Evolutionary conservation across 208 protist genomes (phyloP).

Genomic region (Novymonas esmeraldas): DNA sequence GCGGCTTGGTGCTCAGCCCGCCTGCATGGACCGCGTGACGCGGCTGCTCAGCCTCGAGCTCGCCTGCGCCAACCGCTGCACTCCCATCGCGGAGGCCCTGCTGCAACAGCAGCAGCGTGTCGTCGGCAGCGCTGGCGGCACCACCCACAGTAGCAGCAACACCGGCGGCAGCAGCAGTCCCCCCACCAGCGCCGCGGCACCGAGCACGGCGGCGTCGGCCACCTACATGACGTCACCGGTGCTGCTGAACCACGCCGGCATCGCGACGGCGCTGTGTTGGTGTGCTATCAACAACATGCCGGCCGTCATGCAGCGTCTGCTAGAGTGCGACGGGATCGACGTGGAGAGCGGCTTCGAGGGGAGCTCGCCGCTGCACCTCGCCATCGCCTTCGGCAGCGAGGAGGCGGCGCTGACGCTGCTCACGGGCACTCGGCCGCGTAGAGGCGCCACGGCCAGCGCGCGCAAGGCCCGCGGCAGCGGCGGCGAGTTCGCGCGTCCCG

Average conservation of each 20-base stretch:
- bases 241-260: conserved; percentile 73
- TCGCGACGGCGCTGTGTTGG: conserved; percentile 80
- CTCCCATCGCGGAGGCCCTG: conserved; percentile 58
- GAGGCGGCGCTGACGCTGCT: conserved; percentile 69
- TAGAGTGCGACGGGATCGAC: conserved; percentile 56
- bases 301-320: conserved; percentile 54
- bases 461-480: not conserved
- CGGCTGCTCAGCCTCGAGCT: conserved; percentile 72
- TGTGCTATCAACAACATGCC: conserved; percentile 79
- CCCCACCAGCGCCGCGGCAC: not conserved
- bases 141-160: not conserved
- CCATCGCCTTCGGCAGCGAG: conserved; percentile 67
- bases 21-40: conserved; percentile 69
- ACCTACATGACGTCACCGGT: conserved; percentile 50
- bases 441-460: not conserved
- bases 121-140: too few species aligned
- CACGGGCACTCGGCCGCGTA: conserved; percentile 25
- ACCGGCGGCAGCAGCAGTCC: not conserved
- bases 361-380: conserved; percentile 68
- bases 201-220: conserved; percentile 1
- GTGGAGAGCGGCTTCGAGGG: conserved; percentile 61
- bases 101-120: conserved; percentile 30
- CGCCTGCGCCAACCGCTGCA: conserved; percentile 68
- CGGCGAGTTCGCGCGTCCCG: not conserved
- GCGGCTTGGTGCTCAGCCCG: conserved; percentile 55